Percentiles rank a stretch among this genome's conserved stretches.
Evolutionary conservation across 2,329 filamentous ascomycete genomes (phyloP).

Genomic region (Botrytis pseudocinerea): DNA sequence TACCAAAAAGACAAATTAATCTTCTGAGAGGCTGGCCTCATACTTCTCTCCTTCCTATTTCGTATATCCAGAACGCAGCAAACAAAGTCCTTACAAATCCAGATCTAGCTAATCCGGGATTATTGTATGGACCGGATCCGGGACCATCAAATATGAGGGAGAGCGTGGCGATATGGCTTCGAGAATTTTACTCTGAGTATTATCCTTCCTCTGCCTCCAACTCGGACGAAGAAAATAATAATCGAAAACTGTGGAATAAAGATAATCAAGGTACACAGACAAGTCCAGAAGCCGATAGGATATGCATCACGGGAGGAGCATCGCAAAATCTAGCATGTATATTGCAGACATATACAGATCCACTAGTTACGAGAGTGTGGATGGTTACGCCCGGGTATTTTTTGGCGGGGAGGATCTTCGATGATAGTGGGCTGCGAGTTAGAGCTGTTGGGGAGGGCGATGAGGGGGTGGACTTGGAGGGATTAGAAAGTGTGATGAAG

Average conservation of each 20-base stretch:
- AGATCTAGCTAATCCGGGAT: slow-evolving; percentile 49
- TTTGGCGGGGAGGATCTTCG: slow-evolving; percentile 81
- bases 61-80: slow-evolving; percentile 44
- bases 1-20: slow-evolving; percentile 51
- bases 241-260: background rate
- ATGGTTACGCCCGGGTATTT: slow-evolving; percentile 81
- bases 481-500: slow-evolving; percentile 46
- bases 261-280: background rate
- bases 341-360: slow-evolving; percentile 78
- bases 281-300: slow-evolving; percentile 48
- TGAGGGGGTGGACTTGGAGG: slow-evolving; percentile 71
- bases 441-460: slow-evolving; percentile 74
- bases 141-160: slow-evolving; percentile 71
- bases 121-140: slow-evolving; percentile 73
- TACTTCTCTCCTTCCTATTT: slow-evolving; percentile 42
- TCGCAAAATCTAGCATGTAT: slow-evolving; percentile 79
- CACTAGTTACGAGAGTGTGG: slow-evolving; percentile 75
- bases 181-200: slow-evolving; percentile 45
- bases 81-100: slow-evolving; percentile 59
- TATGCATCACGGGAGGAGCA: slow-evolving; percentile 83
- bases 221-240: background rate
- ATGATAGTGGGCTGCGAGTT: slow-evolving; percentile 75
- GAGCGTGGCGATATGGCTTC: slow-evolving; percentile 70
- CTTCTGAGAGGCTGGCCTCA: slow-evolving; percentile 69
- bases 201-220: background rate